These are phyloP conservation scores for Batrachochytrium dendrobatidis DNA, from an alignment of 371 early-diverging fungal species.

Conservation along the genomic window DNA sequence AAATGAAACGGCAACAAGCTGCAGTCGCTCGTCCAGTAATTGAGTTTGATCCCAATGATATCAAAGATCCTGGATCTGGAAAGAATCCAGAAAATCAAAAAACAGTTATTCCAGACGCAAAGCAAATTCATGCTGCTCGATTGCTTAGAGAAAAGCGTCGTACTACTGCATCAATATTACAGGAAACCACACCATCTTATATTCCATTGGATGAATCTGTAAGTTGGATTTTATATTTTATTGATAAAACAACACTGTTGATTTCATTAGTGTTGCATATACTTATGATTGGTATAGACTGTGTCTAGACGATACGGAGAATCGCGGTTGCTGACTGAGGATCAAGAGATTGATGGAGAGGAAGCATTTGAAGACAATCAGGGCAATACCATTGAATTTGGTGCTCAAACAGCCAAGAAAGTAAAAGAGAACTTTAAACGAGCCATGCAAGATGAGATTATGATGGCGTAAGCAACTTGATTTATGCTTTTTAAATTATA, in stretches of 20 bases:
- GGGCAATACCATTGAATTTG: constrained; percentile 29
- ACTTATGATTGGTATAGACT: background rate
- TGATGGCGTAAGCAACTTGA: constrained; percentile 16
- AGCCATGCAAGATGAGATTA: constrained; percentile 15
- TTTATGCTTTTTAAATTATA: background rate
- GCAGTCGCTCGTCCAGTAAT: constrained; percentile 4
- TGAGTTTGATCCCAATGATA: constrained; percentile 2
- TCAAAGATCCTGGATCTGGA: background rate
- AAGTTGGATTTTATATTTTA: background rate
- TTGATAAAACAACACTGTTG: background rate
- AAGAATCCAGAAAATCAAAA: background rate
- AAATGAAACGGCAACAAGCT: constrained; percentile 15
- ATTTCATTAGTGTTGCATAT: constrained; percentile 1
- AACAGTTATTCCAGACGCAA: constrained; percentile 17
- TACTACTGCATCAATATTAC: constrained; percentile 11
- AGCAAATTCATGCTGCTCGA: constrained; percentile 26
- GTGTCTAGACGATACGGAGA: constrained; percentile 8
- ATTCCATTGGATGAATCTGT: constrained; percentile 2
- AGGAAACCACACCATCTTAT: constrained; percentile 1
- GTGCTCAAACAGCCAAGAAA: constrained; percentile 23
- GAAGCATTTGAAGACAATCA: constrained; percentile 36
- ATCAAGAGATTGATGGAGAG: constrained; percentile 29
- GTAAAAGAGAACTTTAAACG: constrained; percentile 14
- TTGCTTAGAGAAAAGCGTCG: constrained; percentile 27
- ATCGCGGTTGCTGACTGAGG: constrained; percentile 33